Evolutionary conservation across 805 yeast species (phyloP).

Genomic region (Isabelozyma heimii): DNA sequence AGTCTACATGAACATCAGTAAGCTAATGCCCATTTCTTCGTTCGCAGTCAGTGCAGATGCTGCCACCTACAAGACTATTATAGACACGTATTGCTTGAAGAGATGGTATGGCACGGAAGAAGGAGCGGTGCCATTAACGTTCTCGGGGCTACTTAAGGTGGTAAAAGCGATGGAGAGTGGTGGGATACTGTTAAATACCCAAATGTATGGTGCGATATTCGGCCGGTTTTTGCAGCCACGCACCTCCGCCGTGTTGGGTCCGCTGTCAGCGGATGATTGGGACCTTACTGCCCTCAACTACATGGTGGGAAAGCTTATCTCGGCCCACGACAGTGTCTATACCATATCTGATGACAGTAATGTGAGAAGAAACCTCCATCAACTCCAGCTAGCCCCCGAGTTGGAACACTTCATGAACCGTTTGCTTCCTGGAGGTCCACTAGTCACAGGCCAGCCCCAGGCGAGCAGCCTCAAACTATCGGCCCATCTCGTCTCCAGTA

Average conservation of each 20-base stretch:
- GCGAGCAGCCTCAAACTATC: constrained; percentile 16
- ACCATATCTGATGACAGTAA: constrained; percentile 6
- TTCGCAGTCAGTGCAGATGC: background rate
- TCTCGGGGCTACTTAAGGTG: background rate
- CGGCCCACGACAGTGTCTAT: constrained; percentile 10
- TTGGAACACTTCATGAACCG: constrained; percentile 4
- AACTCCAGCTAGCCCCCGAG: constrained; percentile 2
- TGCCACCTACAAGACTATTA: background rate
- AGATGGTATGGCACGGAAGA: background rate
- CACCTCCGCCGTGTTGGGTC: background rate
- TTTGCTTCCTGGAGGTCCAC: background rate
- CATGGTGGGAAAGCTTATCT: constrained; percentile 11
- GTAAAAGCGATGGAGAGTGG: background rate
- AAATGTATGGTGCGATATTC: constrained; percentile 2
- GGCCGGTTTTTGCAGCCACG: constrained; percentile 20
- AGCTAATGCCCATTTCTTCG: background rate
- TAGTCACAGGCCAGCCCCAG: constrained; percentile 5
- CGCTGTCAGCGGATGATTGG: background rate
- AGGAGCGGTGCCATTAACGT: background rate
- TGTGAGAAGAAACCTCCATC: constrained; percentile 4
- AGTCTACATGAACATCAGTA: background rate
- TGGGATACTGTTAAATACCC: background rate
- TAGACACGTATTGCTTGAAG: background rate
- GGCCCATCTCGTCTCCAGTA: constrained; percentile 7
- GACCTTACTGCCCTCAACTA: constrained; percentile 7